These are phyloP conservation scores for Vitis riparia DNA, from an alignment of 164 flowering plant genomes.

Conservation along the genomic window DNA sequence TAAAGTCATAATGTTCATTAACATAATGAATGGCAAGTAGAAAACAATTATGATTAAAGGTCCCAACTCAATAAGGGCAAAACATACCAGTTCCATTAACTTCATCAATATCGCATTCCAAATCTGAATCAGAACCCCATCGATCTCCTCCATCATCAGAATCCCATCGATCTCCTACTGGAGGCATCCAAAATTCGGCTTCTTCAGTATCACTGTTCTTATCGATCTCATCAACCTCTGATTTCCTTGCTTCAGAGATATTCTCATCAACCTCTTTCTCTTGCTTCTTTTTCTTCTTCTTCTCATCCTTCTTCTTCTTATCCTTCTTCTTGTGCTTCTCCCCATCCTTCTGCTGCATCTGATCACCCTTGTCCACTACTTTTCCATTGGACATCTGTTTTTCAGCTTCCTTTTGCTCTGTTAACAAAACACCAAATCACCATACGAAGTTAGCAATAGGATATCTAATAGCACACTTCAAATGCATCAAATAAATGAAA, in stretches of 20 bases:
- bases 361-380: conserved; percentile 23
- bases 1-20: too few relatives aligned
- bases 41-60: background rate
- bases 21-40: background rate
- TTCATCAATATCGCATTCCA: conserved; percentile 44
- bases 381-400: conserved; percentile 23
- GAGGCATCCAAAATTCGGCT: conserved; percentile 83
- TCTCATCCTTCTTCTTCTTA: conserved; percentile 24
- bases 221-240: conserved; percentile 7
- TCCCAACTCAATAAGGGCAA: background rate
- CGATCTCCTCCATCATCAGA: conserved; percentile 82
- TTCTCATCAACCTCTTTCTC: conserved; percentile 23
- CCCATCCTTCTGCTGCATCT: conserved; percentile 23
- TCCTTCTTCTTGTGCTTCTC: conserved; percentile 16
- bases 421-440: background rate
- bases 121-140: conserved; percentile 71
- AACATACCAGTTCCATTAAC: conserved; percentile 32
- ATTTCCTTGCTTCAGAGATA: conserved; percentile 36
- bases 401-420: conserved; percentile 67
- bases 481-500: too few relatives aligned
- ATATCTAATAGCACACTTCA: too few relatives aligned
- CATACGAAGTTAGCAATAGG: background rate
- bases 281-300: conserved; percentile 29
- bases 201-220: conserved; percentile 54
- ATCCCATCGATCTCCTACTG: conserved; percentile 84